Evolutionary conservation across 306 rosid genomes (phyloP), one percentile per base, ranked within the genome.

Genomic region (Pachyrhizus erosus): DNA sequence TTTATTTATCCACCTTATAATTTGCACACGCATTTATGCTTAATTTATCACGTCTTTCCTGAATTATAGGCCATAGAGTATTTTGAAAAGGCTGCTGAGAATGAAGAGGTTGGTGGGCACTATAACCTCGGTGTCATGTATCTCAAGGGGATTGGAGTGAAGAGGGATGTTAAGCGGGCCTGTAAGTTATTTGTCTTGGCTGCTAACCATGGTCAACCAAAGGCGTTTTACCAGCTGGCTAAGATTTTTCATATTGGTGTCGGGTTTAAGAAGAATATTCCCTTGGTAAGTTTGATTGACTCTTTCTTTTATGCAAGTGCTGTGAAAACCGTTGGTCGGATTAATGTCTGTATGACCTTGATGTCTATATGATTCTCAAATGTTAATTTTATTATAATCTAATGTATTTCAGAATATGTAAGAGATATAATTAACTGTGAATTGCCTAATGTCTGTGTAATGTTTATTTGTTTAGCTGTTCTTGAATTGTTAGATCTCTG

Each of bases 221-320:
- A 93, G 87, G 98, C 98, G 82, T 96, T 96, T 88, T 96, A 91
- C 87, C 99, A 96, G 94, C 93, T 96, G 15, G 99, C 97, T 40
- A 96, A 92, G 92, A 93, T 93, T 97, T 96, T 96, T 75, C 99
- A 96, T 86, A 84, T 91, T 31, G 99, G 99, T 70, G 92, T 92
- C 8, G 99, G 98, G 76, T 93, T 96, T 78, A 91, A 92, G 88
- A 92, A 91, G 85, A 94, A 91, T 79, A 85, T 91, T 73, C 87
- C 89, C 33, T 82, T 91, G 97, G 99, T 96, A 86, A 86, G 73
- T 75, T 75, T 79, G 42, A 37, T 70, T 78, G 2, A 37, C 18
- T 60, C 57, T 68, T 68, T 77, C 51, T 73, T 55, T 69, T 70
- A 51, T 34, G 67, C 40, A 39, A 60, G 61, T 86, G 21, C 66